Evolutionary conservation across 2,329 filamentous ascomycete species (phyloP), one percentile per base, ranked within the genome.

Genomic region (Pseudopithomyces chartarum): DNA sequence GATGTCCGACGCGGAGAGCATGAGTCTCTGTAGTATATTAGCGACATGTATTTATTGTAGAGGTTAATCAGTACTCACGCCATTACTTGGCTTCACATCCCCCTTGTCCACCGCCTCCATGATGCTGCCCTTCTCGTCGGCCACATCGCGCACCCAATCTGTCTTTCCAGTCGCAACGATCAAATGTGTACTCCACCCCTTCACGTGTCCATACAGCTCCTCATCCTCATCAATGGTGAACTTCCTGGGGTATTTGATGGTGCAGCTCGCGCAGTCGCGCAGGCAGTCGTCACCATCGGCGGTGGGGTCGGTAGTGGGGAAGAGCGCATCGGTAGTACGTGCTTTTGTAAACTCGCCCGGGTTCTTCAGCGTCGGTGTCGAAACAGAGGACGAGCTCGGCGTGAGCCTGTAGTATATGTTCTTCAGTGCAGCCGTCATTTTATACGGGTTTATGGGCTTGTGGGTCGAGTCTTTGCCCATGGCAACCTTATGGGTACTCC

Each of bases 81-180:
- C 90, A 61, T 90, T 91, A 23, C 75, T 82, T 1, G 88, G 88
- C 71, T 82, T 83, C 11, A 81, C 78, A 1, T 82, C 81, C 52
- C 80, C 79, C 63, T 79, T 78, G 58, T 78, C 79, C 12, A 82
- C 77, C 1, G 80, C 80, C 69, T 82, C 79, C 82, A 85, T 85
- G 52, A 86, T 75, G 55, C 81, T 84, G 45, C 81, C 84, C 64
- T 90, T 88, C 81, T 98, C 95, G 71, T 98, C 90, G 55, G 72
- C 69, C 4, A 97, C 91, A 79, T 96, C 90, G 58, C 91, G 80
- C 70, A 94, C 90, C 95, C 95, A 99, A 77, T 99, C 95, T 23
- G 88, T 85, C 84, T 97, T 97, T 59, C 92, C 91, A n/a, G 95
- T 99, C 22, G 92, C 95, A 15, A 98, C 92, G 32, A 99, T 80